Percentiles rank a stretch among this genome's conserved stretches.
phyloP scores from a whole-genome alignment of 139 green algal genomes.

The Pleodorina starrii region DNA sequence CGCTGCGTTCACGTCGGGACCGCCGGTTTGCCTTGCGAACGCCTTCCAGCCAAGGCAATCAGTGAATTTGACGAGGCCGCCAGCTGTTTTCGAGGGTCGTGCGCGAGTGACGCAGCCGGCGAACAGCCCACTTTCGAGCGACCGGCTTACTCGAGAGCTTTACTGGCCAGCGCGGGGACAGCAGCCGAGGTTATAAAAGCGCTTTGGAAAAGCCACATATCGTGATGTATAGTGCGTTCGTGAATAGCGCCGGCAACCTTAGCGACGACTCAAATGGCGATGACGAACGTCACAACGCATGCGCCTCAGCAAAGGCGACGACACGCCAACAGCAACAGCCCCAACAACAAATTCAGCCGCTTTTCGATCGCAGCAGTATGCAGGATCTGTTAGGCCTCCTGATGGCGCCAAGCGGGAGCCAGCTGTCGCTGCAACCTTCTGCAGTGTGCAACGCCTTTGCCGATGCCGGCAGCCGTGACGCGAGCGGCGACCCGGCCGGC shows the following conservation, averaged over 20 bases:
- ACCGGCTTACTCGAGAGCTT: constrained; percentile 15
- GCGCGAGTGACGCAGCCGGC: background rate
- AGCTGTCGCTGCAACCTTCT: background rate
- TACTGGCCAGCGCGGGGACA: background rate
- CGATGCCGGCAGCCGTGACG: no score
- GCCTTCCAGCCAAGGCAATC: background rate
- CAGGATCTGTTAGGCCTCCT: constrained; percentile 16
- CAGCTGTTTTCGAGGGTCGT: background rate
- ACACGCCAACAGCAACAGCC: background rate
- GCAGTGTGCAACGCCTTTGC: background rate
- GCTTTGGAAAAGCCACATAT: background rate
- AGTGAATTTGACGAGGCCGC: background rate
- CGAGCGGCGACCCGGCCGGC: background rate
- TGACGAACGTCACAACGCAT: background rate
- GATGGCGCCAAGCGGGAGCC: background rate
- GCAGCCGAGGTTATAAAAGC: background rate
- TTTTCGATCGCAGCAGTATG: background rate
- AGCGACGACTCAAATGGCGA: constrained; percentile 19
- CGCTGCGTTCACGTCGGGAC: background rate
- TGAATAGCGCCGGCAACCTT: background rate
- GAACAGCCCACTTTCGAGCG: constrained; percentile 3
- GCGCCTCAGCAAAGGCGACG: background rate
- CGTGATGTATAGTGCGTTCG: background rate
- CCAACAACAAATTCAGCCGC: background rate
- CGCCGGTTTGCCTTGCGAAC: constrained; percentile 5